Evolutionary conservation across 2,329 filamentous ascomycete species (phyloP), one percentile per base, ranked within the genome.

Genomic region (Neofusicoccum ribis): DNA sequence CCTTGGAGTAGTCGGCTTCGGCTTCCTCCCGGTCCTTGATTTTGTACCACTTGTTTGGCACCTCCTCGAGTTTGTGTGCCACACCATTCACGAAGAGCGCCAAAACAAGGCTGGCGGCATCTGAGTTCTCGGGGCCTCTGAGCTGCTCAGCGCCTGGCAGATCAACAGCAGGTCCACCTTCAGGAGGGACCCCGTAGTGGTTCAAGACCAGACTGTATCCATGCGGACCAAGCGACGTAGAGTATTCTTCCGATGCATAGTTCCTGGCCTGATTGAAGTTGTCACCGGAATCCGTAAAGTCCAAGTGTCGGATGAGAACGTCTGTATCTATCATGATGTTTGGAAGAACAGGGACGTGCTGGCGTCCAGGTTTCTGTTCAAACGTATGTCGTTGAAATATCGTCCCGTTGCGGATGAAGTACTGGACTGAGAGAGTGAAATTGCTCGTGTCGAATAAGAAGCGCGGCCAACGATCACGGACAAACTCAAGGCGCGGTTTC

Each of bases 1-100:
- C 31, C n/a, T 17, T 17, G 39, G 36, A 17, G 20, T 34, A 59
- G 1, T 46, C 41, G n/a, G 39, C 41, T 27, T 59, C 54, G 39
- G 27, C 39, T 17, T 46, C 14, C 15, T 59, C 27, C 27, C 39
- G 41, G 27, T 59, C 20, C 23, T 34, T 23, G n/a, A 59, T 59
- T 41, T 59, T 59, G 54, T 59, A 59, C 54, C 54, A 59, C 27
- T 59, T 59, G 41, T 59, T 59, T 15, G 31, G 39, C 23, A 59
- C 54, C n/a, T 59, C 54, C 11, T 59, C 54, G 54, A 59, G n/a
- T 27, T 44, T 43, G 23, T 59, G 54, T 12, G 54, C 23, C 0
- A 41, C 41, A 3, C 54, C 54, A 3, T 59, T 46, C 11, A 59
- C n/a, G 27, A 59, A 59, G 27, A 59, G 54, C 23, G 54, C 39